Conservation (phyloP, 2,329 filamentous ascomycete species). For the Fusarium succisae region DNA sequence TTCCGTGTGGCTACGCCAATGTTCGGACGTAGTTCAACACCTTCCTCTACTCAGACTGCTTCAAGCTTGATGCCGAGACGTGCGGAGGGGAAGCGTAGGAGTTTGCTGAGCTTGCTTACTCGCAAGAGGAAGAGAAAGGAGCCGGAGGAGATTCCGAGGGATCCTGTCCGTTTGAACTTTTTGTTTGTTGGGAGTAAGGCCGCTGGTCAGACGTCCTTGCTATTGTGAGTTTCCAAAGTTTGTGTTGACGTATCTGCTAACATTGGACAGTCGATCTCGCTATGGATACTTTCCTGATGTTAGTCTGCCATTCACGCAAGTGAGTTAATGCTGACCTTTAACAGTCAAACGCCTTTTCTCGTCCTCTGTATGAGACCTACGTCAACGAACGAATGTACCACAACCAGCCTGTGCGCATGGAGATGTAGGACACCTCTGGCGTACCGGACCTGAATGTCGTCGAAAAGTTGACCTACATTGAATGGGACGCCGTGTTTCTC, state of each 20-base stretch:
- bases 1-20: conserved; percentile 42
- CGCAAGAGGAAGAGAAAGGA: conserved; percentile 43
- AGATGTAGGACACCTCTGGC: conserved; percentile 54
- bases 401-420: conserved; percentile 42
- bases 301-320: conserved; percentile 1
- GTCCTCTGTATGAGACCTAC: conserved; percentile 51
- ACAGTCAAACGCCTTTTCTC: conserved; percentile 46
- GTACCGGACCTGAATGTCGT: conserved; percentile 50
- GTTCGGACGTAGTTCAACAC: conserved; percentile 30
- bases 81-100: conserved; percentile 17
- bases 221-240: conserved; percentile 45
- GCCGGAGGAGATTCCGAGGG: conserved; percentile 11
- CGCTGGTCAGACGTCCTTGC: conserved; percentile 50
- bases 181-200: conserved; percentile 48
- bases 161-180: conserved; percentile 46
- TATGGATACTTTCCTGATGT: conserved; percentile 52
- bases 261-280: conserved; percentile 46
- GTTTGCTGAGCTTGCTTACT: conserved; percentile 39
- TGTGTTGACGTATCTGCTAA: background rate
- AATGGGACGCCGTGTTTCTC: conserved; percentile 51
- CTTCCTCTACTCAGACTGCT: conserved; percentile 24
- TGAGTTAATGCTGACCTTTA: background rate
- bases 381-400: conserved; percentile 40
- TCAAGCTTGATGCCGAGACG: background rate
- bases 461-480: conserved; percentile 47